Evolutionary conservation across 208 protist species (phyloP).

Genomic region (Herpetomonas tarakana): DNA sequence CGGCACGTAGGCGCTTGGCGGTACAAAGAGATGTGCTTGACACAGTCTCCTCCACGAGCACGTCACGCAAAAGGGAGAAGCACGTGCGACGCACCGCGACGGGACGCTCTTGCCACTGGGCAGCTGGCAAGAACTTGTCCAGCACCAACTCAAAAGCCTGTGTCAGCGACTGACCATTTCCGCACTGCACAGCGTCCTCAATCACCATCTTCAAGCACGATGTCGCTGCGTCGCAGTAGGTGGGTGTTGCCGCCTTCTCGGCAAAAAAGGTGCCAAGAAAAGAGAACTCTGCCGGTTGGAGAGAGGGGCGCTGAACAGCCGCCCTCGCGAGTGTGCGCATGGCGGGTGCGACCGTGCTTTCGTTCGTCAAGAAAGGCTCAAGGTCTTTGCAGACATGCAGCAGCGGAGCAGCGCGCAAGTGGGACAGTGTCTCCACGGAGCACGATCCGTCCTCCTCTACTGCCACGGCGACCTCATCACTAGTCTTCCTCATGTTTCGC

Average conservation of each 20-base stretch:
- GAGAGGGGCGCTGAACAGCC: slow-evolving; percentile 18
- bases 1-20: slow-evolving; percentile 4
- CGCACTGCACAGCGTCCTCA: too few species aligned
- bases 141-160: slow-evolving; percentile 15
- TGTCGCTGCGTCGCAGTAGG: slow-evolving; percentile 29
- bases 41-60: background rate
- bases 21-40: slow-evolving; percentile 16
- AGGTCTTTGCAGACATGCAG: slow-evolving; percentile 43
- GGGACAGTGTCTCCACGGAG: too few species aligned
- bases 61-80: slow-evolving; percentile 1
- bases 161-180: slow-evolving; percentile 6
- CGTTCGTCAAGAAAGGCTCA: slow-evolving; percentile 31
- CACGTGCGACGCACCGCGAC: slow-evolving; percentile 6
- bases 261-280: slow-evolving; percentile 55
- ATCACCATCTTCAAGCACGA: slow-evolving; percentile 33
- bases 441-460: too few species aligned
- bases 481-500: too few species aligned
- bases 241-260: slow-evolving; percentile 33
- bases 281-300: slow-evolving; percentile 30
- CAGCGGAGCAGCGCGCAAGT: too few species aligned
- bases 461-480: too few species aligned
- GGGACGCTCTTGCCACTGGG: slow-evolving; percentile 19
- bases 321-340: slow-evolving; percentile 38
- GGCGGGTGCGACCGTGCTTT: slow-evolving; percentile 34
- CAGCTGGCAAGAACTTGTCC: slow-evolving; percentile 20